Base-by-base conservation (phyloP, 768 basidiomycete genomes). In the Russula emetica region DNA sequence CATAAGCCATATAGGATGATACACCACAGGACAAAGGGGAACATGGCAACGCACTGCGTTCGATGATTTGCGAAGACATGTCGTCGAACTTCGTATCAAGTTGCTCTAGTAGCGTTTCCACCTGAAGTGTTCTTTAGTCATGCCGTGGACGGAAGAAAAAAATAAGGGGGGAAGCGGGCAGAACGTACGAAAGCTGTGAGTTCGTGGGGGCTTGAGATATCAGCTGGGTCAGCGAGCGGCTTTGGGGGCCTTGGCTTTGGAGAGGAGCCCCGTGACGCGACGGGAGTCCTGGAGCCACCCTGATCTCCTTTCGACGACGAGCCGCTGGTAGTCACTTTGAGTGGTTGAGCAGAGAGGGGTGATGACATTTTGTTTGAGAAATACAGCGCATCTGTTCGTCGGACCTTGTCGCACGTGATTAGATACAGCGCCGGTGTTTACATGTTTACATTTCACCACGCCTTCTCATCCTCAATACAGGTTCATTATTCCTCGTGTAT, bases 131-230 rank as follows among this genome's bases (percentile, higher is more conserved):
- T 26, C 36, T 50, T 54, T 28, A 14, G 40, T 57, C 36, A 53
- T 40, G 30, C 18, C 2, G 8, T n/a, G 13, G 32, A 16, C 56
- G 56, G 42, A 20, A 47, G 30, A 34, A 32, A 22, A 55, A 55
- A 28, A 30, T 14, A 55, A 42, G 11, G 34, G 2, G n/a, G 13
- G 11, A 8, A 20, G 13, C 28, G 34, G 13, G 24, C 8, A n/a
- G 36, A 59, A 82, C 90, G 75, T 72, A 97, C 94, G 76, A 94
- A 97, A 24, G 92, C 92, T 34, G 94, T 96, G 67, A 97, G 76
- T 73, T 97, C 94, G 73, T 95, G 94, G 1, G 94, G 94, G 70
- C 91, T 93, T 2, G 94, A 92, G 40, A 92, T 92, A 69, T 94
- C 90, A 62, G 78, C 78, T 0, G 80, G 74, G 67, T 69, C 32